phyloP scores from a whole-genome alignment of 2,329 filamentous ascomycete genomes.

The Tolypocladium endophyticum region DNA sequence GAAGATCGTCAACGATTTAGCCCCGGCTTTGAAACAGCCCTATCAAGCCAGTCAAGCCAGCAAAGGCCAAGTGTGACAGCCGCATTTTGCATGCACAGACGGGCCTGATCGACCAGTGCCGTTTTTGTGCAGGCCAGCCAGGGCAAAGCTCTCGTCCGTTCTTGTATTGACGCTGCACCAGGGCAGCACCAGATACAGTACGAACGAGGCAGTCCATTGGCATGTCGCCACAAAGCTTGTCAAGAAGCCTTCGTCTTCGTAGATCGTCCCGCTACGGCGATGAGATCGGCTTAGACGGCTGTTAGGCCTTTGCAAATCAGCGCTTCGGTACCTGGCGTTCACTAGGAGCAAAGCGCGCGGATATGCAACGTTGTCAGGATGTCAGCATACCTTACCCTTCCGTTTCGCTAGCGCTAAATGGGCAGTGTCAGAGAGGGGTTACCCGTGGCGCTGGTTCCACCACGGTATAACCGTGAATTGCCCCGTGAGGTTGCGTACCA shows the following conservation, averaged over 20 bases:
- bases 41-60: neutral
- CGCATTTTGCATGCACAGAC: neutral
- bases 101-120: neutral
- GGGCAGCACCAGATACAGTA: too few relatives aligned
- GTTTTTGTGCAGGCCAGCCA: neutral
- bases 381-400: too few relatives aligned
- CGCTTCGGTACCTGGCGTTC: too few relatives aligned
- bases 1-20: neutral
- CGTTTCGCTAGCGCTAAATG: neutral
- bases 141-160: neutral
- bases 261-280: neutral
- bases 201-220: neutral
- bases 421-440: neutral
- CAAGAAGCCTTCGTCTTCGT: neutral
- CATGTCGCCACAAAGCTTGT: neutral
- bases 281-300: neutral
- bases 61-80: too few relatives aligned
- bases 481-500: too few relatives aligned
- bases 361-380: too few relatives aligned
- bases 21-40: neutral
- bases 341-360: too few relatives aligned
- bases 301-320: neutral
- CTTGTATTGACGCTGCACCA: too few relatives aligned
- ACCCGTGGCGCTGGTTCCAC: neutral
- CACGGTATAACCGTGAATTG: neutral